These are phyloP conservation scores for Tricholoma flavovirens DNA, from an alignment of 768 basidiomycete species.

Conservation along the genomic window DNA sequence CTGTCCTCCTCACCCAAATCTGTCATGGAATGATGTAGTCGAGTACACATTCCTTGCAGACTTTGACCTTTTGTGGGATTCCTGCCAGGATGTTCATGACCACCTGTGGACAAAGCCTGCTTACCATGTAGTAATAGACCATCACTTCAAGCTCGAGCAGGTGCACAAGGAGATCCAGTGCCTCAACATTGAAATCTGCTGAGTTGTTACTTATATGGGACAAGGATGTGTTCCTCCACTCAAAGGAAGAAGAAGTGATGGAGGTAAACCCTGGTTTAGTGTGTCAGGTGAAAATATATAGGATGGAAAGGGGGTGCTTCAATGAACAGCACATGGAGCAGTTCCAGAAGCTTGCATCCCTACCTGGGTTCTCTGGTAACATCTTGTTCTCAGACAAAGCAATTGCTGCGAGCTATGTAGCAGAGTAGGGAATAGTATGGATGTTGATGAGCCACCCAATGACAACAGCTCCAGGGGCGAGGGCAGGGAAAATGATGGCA, in stretches of 20 bases:
- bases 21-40: too few species aligned
- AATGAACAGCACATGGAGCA: background rate
- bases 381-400: background rate
- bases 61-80: conserved; percentile 17
- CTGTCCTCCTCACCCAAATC: conserved; percentile 7
- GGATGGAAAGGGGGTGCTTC: background rate
- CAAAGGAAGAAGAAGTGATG: background rate
- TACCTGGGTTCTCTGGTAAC: background rate
- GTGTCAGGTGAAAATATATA: background rate
- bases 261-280: background rate
- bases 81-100: conserved; percentile 11
- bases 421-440: background rate
- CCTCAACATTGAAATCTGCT: conserved; percentile 20
- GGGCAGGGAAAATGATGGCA: background rate
- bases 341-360: background rate
- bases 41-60: conserved; percentile 19
- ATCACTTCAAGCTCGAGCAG: conserved; percentile 14
- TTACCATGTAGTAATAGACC: conserved; percentile 11
- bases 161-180: too few species aligned
- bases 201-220: conserved; percentile 15
- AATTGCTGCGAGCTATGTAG: background rate
- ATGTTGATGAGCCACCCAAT: background rate
- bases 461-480: background rate
- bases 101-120: conserved; percentile 17
- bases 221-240: too few species aligned